Evolutionary conservation across 2,329 filamentous ascomycete genomes (phyloP).

Genomic region (Colletotrichum sidae): DNA sequence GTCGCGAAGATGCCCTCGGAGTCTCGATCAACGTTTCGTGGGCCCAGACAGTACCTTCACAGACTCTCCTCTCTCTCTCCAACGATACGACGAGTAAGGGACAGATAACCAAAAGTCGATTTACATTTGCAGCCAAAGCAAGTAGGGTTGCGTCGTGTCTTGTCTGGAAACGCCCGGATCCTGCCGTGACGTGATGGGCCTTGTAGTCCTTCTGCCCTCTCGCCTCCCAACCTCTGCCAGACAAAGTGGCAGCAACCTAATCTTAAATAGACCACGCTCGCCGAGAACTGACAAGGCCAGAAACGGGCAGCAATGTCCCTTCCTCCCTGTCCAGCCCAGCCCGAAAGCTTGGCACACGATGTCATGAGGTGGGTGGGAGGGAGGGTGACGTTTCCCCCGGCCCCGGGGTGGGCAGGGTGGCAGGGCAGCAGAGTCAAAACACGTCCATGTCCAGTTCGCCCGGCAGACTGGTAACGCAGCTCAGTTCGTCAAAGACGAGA

Average conservation of each 20-base stretch:
- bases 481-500: neutral
- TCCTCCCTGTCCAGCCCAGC: neutral
- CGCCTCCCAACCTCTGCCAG: neutral
- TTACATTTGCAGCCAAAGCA: constrained; percentile 14
- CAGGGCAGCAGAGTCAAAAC: neutral
- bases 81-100: neutral
- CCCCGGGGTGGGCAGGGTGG: neutral
- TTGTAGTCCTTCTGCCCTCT: neutral
- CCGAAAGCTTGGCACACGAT: neutral
- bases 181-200: neutral
- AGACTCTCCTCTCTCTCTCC: neutral
- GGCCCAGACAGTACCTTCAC: neutral
- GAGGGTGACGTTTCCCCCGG: constrained; percentile 7
- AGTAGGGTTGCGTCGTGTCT: neutral
- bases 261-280: constrained; percentile 28
- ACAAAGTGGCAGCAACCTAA: constrained; percentile 24
- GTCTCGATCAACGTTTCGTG: no score
- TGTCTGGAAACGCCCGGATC: constrained; percentile 9
- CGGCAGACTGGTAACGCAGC: constrained; percentile 13
- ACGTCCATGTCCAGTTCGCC: constrained; percentile 10
- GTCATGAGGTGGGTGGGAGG: neutral
- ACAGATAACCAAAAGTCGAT: constrained; percentile 1
- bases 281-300: constrained; percentile 9
- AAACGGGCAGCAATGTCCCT: neutral
- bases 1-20: no score